A percentile compares a stretch with the other conserved stretches of the same genome.
Evolutionary conservation across 345 rosid genomes (phyloP).

Genomic region (Dimocarpus longan): DNA sequence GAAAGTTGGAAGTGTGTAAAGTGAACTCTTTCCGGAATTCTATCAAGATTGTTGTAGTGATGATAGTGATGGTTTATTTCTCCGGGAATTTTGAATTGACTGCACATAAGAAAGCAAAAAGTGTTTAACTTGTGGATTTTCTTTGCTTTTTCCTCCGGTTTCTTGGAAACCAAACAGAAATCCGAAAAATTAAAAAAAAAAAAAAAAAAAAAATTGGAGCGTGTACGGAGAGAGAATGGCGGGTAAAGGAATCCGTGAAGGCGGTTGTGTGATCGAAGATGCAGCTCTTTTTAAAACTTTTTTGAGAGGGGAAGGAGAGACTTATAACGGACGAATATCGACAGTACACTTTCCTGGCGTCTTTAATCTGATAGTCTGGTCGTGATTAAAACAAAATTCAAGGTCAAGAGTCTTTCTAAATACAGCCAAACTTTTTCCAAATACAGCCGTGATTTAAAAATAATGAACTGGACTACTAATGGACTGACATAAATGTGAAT

Average conservation of each 20-base stretch:
- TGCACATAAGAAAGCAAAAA: neutral
- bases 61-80: neutral
- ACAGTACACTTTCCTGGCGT: neutral
- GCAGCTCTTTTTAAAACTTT: neutral
- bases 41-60: neutral
- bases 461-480: neutral
- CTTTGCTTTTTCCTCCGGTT: neutral
- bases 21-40: constrained; percentile 2
- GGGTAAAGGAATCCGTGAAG: constrained; percentile 6
- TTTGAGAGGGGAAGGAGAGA: neutral
- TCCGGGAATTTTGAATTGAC: neutral
- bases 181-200: too few relatives aligned
- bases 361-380: neutral
- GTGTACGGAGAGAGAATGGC: neutral
- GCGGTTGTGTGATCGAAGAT: neutral
- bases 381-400: neutral
- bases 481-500: too few relatives aligned
- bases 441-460: neutral
- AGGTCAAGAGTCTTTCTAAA: neutral
- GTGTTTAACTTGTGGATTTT: neutral
- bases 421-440: neutral
- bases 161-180: neutral
- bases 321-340: neutral
- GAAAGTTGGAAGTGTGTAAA: neutral
- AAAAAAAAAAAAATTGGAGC: neutral